Evolutionary conservation across 805 yeast species (phyloP).

Genomic region (Sugiyamaella lignohabitans): DNA sequence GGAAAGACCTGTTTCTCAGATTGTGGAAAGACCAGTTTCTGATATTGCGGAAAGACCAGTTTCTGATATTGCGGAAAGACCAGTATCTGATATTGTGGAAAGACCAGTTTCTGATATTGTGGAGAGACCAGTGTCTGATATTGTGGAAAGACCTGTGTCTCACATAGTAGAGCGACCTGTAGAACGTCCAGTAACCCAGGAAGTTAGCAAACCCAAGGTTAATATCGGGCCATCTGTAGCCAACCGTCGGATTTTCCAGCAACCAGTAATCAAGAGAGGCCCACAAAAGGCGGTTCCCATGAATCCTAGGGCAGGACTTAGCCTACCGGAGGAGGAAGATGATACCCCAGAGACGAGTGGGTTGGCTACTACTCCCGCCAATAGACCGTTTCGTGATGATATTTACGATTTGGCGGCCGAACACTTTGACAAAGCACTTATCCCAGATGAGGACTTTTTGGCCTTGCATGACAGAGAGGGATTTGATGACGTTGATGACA

Average conservation of each 20-base stretch:
- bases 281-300: neutral
- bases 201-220: conserved; percentile 28
- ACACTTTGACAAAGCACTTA: conserved; percentile 14
- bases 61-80: conserved; percentile 1
- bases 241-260: neutral
- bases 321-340: neutral
- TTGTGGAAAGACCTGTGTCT: conserved; percentile 31
- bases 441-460: conserved; percentile 22
- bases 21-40: conserved; percentile 26
- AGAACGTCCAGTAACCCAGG: conserved; percentile 25
- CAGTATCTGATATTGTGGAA: conserved; percentile 14
- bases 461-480: conserved; percentile 17
- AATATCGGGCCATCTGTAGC: neutral
- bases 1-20: conserved; percentile 30
- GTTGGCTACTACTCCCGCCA: neutral
- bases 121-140: conserved; percentile 26
- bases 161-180: conserved; percentile 30
- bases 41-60: conserved; percentile 31
- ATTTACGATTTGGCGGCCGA: conserved; percentile 17
- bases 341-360: neutral
- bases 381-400: conserved; percentile 8
- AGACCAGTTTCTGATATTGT: conserved; percentile 5
- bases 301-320: neutral
- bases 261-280: neutral
- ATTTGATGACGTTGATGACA: conserved; percentile 24